phyloP scores from a whole-genome alignment of 352 stramenopile genomes.

The Elongisporangium prolatum region DNA sequence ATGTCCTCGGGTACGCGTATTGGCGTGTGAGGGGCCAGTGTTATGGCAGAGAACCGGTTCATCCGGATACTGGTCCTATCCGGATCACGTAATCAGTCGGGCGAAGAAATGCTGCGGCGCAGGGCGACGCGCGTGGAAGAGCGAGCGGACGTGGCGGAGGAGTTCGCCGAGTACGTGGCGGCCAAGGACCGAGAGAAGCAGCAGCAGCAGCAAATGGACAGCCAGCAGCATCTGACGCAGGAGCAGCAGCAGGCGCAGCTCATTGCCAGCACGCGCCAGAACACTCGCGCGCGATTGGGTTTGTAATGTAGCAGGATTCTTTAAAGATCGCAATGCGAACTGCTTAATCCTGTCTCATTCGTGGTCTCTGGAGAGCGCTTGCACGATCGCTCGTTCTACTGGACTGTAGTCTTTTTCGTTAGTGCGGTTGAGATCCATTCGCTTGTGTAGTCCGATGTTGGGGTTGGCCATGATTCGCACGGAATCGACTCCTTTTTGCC shows the following conservation, averaged over 20 bases:
- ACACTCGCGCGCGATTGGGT: not conserved
- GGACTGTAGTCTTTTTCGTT: slow-evolving; percentile 28
- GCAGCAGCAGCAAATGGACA: slow-evolving; percentile 1
- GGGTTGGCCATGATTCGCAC: slow-evolving; percentile 77
- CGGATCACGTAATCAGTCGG: not conserved
- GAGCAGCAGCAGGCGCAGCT: not conserved
- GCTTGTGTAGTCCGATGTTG: slow-evolving; percentile 36
- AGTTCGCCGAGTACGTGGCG: slow-evolving; percentile 63
- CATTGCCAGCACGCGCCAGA: not conserved
- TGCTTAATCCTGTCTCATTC: not conserved
- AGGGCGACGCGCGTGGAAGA: slow-evolving; percentile 65
- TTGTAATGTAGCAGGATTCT: not conserved
- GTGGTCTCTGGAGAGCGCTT: slow-evolving; percentile 13
- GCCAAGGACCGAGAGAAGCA: slow-evolving; percentile 36
- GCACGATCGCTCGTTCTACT: slow-evolving; percentile 36
- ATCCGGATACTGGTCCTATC: not conserved
- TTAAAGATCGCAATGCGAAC: not conserved
- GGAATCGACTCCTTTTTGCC: slow-evolving; percentile 34
- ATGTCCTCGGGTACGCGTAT: not conserved
- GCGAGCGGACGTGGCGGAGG: slow-evolving; percentile 56
- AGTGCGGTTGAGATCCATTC: slow-evolving; percentile 40
- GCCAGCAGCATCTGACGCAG: not conserved
- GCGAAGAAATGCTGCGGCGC: slow-evolving; percentile 37
- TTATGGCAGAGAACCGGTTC: not conserved
- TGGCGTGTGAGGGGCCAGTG: not conserved